These are phyloP conservation scores for Xylaria sp. DNA, from an alignment of 2,329 filamentous ascomycete genomes.

Conservation along the genomic window DNA sequence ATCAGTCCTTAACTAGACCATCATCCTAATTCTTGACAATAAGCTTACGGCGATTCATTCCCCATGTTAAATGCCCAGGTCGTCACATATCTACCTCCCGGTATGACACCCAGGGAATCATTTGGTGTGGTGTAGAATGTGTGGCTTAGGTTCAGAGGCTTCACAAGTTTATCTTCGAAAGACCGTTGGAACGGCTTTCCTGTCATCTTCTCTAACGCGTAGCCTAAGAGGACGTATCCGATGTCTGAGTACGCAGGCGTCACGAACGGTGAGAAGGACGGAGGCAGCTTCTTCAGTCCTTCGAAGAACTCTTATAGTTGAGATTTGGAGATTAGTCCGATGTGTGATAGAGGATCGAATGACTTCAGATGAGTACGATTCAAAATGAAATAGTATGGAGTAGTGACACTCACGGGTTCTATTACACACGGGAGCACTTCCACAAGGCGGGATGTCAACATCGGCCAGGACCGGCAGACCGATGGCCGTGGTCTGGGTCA, in stretches of 20 bases:
- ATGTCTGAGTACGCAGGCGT: constrained; percentile 54
- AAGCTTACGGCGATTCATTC: constrained; percentile 48
- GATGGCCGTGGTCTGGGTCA: constrained; percentile 35
- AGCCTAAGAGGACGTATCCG: constrained; percentile 52
- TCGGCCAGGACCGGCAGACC: constrained; percentile 47
- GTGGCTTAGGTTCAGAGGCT: constrained; percentile 48
- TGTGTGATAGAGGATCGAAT: not conserved
- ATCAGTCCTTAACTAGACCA: not conserved
- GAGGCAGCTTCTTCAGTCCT: constrained; percentile 46
- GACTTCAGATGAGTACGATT: not conserved
- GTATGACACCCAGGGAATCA: constrained; percentile 51
- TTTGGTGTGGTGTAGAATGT: constrained; percentile 50
- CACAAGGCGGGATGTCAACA: constrained; percentile 49
- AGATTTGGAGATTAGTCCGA: constrained; percentile 12
- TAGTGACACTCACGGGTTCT: constrained; percentile 41
- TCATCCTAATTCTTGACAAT: not conserved
- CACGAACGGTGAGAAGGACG: constrained; percentile 48
- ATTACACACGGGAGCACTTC: constrained; percentile 47
- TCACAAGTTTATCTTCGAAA: constrained; percentile 48
- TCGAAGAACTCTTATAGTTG: constrained; percentile 46
- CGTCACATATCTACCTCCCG: constrained; percentile 46
- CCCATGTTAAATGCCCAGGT: constrained; percentile 49
- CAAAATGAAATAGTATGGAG: not conserved
- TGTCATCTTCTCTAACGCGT: constrained; percentile 51
- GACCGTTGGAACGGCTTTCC: constrained; percentile 48